These are phyloP conservation scores for Fusarium pseudonygamai DNA, from an alignment of 2,329 filamentous ascomycete genomes.

Conservation along the genomic window DNA sequence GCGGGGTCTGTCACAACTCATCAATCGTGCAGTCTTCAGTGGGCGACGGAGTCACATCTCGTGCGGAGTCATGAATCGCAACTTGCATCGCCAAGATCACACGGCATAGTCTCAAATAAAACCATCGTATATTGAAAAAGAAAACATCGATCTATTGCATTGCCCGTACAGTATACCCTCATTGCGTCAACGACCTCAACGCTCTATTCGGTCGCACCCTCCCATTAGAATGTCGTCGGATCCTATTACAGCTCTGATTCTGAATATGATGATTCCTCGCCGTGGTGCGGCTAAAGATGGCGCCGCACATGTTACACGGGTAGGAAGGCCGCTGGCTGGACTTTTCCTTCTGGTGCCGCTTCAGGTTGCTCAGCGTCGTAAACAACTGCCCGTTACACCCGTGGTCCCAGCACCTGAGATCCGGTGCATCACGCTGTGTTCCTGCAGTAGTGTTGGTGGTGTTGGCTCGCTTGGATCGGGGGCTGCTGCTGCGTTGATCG, in stretches of 20 bases:
- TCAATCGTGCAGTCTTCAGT: neutral
- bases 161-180: too few relatives aligned
- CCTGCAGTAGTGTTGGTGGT: neutral
- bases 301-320: neutral
- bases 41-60: neutral
- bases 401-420: slow-evolving; percentile 4
- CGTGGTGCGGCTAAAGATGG: neutral
- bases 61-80: neutral
- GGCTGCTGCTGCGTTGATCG: neutral
- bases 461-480: neutral
- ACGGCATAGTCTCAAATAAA: neutral
- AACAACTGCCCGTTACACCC: slow-evolving; percentile 1
- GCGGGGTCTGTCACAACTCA: neutral
- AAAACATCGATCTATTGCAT: neutral
- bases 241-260: slow-evolving; percentile 1
- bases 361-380: slow-evolving; percentile 4
- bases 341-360: neutral
- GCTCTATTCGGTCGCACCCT: neutral
- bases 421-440: neutral
- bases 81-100: neutral
- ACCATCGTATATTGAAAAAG: neutral
- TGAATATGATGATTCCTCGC: slow-evolving; percentile 1
- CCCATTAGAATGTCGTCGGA: neutral
- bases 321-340: neutral
- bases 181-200: neutral